Conservation (phyloP, 2,329 filamentous ascomycete genomes). For the Xylaria sp. region DNA sequence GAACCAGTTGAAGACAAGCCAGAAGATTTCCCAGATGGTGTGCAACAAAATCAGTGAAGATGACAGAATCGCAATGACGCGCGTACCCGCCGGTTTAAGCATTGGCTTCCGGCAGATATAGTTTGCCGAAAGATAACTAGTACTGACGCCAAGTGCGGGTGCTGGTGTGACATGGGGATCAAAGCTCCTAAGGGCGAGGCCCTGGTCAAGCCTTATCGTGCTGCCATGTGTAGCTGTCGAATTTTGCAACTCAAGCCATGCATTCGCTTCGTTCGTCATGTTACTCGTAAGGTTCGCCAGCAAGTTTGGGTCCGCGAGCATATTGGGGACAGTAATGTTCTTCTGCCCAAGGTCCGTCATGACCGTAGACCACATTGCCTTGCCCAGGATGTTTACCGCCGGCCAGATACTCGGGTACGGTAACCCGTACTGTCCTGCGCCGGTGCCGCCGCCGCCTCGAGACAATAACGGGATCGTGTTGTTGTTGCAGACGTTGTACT, state of each 20-base stretch:
- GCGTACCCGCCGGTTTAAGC: conserved; percentile 1
- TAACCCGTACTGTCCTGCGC: not conserved
- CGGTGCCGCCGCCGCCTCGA: not conserved
- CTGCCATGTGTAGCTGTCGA: not conserved
- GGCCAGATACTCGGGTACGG: conserved; percentile 34
- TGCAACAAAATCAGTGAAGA: conserved; percentile 7
- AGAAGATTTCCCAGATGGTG: conserved; percentile 1
- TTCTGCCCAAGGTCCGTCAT: conserved; percentile 38
- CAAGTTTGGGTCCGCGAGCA: conserved; percentile 35
- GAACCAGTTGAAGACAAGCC: not conserved
- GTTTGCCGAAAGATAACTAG: conserved; percentile 3
- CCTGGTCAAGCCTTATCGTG: not conserved
- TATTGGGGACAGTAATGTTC: conserved; percentile 30
- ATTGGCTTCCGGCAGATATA: conserved; percentile 11
- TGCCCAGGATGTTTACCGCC: conserved; percentile 26
- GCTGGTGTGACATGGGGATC: not conserved
- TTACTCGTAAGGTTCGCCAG: conserved; percentile 36
- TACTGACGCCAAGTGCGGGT: conserved; percentile 1
- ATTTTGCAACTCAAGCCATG: conserved; percentile 1
- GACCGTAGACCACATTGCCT: conserved; percentile 37
- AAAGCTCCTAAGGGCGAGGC: conserved; percentile 1
- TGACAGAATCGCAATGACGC: conserved; percentile 1
- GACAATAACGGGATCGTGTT: conserved; percentile 22
- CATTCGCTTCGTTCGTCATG: conserved; percentile 34
- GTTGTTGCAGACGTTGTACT: conserved; percentile 17